These are phyloP conservation scores for Dianthus caryophyllus DNA, from an alignment of 148 eudicot species.

Conservation along the genomic window DNA sequence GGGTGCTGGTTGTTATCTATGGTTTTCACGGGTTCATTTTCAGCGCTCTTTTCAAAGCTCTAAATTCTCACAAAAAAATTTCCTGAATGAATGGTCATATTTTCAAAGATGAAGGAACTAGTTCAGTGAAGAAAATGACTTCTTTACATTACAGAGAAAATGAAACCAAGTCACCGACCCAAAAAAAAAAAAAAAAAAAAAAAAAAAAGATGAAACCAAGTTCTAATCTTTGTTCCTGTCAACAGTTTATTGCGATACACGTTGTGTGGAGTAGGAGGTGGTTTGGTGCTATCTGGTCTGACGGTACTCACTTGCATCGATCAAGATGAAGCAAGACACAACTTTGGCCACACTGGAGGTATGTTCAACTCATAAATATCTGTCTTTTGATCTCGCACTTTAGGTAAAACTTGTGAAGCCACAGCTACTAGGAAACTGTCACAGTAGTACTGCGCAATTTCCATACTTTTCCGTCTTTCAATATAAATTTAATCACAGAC, in stretches of 20 bases:
- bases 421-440: no score
- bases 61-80: not conserved
- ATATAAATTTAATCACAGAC: no score
- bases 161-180: not conserved
- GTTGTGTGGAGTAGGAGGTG: slow-evolving; percentile 42
- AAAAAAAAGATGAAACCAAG: not conserved
- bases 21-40: not conserved
- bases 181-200: not conserved
- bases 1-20: slow-evolving; percentile 2
- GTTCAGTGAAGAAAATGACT: not conserved
- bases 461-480: no score
- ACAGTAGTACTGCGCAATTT: no score
- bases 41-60: no score
- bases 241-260: slow-evolving; percentile 35
- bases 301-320: slow-evolving; percentile 48
- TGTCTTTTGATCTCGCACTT: no score
- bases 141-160: not conserved
- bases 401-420: no score
- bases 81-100: not conserved
- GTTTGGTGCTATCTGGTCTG: slow-evolving; percentile 44
- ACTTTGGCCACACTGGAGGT: slow-evolving; percentile 64
- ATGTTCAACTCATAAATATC: no score
- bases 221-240: slow-evolving; percentile 7
- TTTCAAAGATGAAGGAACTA: not conserved
- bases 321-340: slow-evolving; percentile 53